phyloP scores from a whole-genome alignment of 306 rosid genomes.

The Cucurbita moschata region DNA sequence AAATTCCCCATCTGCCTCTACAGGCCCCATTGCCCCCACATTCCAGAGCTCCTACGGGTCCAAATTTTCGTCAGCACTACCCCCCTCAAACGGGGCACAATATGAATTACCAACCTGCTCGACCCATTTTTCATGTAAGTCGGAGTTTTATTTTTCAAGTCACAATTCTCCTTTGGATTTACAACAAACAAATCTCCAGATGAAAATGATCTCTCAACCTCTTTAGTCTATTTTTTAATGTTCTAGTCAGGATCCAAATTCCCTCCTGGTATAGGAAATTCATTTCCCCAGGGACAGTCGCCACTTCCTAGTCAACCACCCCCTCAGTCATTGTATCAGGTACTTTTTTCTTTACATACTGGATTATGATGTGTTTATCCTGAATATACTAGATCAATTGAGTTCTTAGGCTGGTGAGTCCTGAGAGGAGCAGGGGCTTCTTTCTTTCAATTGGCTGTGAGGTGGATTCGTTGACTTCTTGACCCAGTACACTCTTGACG shows the following conservation, averaged over 20 bases:
- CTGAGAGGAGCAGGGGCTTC: background rate
- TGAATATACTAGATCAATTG: background rate
- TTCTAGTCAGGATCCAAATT: constrained; percentile 64
- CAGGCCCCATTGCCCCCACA: constrained; percentile 75
- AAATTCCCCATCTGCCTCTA: constrained; percentile 52
- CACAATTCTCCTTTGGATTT: background rate
- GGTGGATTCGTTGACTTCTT: background rate
- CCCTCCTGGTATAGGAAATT: constrained; percentile 42
- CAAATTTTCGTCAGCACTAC: constrained; percentile 58
- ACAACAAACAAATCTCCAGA: background rate
- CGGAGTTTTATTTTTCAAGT: constrained; percentile 16
- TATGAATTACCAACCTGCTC: constrained; percentile 61
- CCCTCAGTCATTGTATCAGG: constrained; percentile 70
- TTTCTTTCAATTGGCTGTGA: background rate
- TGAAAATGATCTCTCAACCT: background rate
- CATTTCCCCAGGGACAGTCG: constrained; percentile 54
- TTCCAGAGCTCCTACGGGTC: constrained; percentile 47
- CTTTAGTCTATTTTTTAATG: constrained; percentile 15
- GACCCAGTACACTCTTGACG: background rate
- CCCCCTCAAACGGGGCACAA: constrained; percentile 54
- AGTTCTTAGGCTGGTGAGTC: background rate
- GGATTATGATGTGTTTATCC: background rate
- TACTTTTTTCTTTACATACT: constrained; percentile 2
- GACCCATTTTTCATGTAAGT: constrained; percentile 79
- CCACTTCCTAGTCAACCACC: constrained; percentile 52